A percentile compares a stretch with the other conserved stretches of the same genome.
phyloP scores from a whole-genome alignment of 805 yeast genomes.

The Saccharomycopsis sp. region DNA sequence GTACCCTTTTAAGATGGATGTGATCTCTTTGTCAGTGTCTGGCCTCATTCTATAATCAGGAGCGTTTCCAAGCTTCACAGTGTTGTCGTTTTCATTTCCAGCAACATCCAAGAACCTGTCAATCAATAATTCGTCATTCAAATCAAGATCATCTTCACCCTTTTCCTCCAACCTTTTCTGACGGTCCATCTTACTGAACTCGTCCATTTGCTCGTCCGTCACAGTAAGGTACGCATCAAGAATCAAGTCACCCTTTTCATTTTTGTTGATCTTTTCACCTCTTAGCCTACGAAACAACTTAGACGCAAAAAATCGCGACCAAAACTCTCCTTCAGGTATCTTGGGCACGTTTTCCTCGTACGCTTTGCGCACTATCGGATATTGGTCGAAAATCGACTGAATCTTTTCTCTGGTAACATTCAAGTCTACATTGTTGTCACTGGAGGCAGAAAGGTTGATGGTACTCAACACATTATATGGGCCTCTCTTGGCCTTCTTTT shows the following conservation, averaged over 20 bases:
- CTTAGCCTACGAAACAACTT: slow-evolving; percentile 78
- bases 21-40: slow-evolving; percentile 43
- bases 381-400: slow-evolving; percentile 82
- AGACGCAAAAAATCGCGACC: slow-evolving; percentile 94
- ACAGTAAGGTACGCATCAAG: slow-evolving; percentile 76
- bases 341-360: slow-evolving; percentile 88
- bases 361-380: slow-evolving; percentile 85
- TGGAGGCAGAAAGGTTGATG: slow-evolving; percentile 86
- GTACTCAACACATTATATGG: too few relatives aligned
- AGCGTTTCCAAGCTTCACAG: slow-evolving; percentile 65
- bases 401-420: slow-evolving; percentile 88
- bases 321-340: slow-evolving; percentile 83
- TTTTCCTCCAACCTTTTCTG: slow-evolving; percentile 10
- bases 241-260: slow-evolving; percentile 74
- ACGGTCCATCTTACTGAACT: slow-evolving; percentile 18
- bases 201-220: slow-evolving; percentile 47
- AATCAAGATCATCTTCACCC: slow-evolving; percentile 27
- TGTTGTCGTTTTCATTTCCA: slow-evolving; percentile 77
- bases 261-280: slow-evolving; percentile 75
- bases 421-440: slow-evolving; percentile 90
- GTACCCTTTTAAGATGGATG: slow-evolving; percentile 79
- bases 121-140: slow-evolving; percentile 34
- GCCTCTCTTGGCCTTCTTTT: slow-evolving; percentile 84
- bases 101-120: too few relatives aligned
- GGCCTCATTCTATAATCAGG: slow-evolving; percentile 87